Base-by-base conservation (phyloP, 345 rosid species). In the Euphorbia peplus region DNA sequence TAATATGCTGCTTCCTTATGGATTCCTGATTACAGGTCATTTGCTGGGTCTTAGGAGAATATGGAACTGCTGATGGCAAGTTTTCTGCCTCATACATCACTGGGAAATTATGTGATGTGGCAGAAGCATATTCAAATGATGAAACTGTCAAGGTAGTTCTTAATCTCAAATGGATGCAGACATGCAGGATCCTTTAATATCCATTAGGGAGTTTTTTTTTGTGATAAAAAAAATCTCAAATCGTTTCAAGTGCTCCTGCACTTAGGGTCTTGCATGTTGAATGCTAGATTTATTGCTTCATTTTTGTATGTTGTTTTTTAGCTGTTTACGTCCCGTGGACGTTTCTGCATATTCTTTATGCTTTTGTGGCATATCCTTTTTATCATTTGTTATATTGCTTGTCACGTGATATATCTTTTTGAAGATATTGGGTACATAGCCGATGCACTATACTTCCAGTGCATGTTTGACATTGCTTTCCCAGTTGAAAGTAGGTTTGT, bases 41-140 rank as follows among this genome's bases (percentile, higher is more conserved):
- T 70, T 95, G 98, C 75, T 95, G 99, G 98, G 98, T 91, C 54
- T 69, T 88, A 82, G 99, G 99, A 74, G 98, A 95, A 70, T 95
- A 90, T 63, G 98, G 98, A 70, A 87, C 92, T 48, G 89, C 92
- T 65, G 91, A 88, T 74, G 92, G 91, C 66, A 88, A 87, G 75
- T 88, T 84, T 74, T 86, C 99, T 68, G 86, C 92, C 51, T 88
- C 92, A 42, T 88, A 91, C 63, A 81, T 91, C 50, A 83, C 90
- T 35, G 97, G 99, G 80, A 95, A 91, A 78, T 77, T 95, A 28
- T 91, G 99, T 39, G 99, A 95, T 78, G 93, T 88, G 78, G 93
- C 96, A 19, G 98, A 95, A 61, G 91, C 98, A 55, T 95, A 95
- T 81, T 91, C 97, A 66, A 87, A 85, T 82, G 96, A 95, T 72